A percentile compares a stretch with the other conserved stretches of the same genome.
phyloP scores from a whole-genome alignment of 2,329 filamentous ascomycete genomes.

The Neurospora crassa region DNA sequence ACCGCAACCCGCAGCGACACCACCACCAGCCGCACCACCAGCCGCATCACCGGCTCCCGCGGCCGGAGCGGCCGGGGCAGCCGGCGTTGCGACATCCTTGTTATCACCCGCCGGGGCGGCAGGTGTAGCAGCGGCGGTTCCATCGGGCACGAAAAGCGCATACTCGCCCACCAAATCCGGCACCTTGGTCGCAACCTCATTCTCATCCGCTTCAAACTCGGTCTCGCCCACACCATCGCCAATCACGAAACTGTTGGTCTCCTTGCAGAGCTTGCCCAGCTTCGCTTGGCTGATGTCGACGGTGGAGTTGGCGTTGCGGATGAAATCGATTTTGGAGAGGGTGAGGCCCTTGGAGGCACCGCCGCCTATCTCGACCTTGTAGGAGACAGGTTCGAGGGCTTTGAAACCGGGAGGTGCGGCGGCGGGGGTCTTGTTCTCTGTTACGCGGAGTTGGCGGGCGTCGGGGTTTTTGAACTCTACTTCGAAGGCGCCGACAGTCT shows the following conservation, averaged over 20 bases:
- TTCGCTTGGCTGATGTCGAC: conserved; percentile 27
- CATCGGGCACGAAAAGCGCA: conserved; percentile 23
- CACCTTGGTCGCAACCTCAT: conserved; percentile 26
- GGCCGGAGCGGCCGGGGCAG: background rate
- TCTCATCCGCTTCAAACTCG: conserved; percentile 33
- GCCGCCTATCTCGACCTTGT: conserved; percentile 24
- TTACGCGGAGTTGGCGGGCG: conserved; percentile 26
- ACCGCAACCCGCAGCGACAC: background rate
- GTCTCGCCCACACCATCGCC: conserved; percentile 26
- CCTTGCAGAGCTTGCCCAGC: conserved; percentile 26
- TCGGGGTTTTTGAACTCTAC: conserved; percentile 29
- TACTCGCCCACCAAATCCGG: conserved; percentile 25
- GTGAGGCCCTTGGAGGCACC: conserved; percentile 23
- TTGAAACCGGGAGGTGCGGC: conserved; percentile 27
- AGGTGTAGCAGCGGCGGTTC: conserved; percentile 13
- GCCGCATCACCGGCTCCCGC: conserved; percentile 4
- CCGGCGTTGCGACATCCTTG: background rate
- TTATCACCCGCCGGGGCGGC: conserved; percentile 5
- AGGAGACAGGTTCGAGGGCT: conserved; percentile 28
- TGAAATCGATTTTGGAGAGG: conserved; percentile 31
- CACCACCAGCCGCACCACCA: background rate
- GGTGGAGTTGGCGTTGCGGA: conserved; percentile 24
- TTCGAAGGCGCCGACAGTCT: conserved; percentile 26
- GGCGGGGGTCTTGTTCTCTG: conserved; percentile 27
- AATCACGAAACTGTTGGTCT: conserved; percentile 27